Evolutionary conservation across 2,329 filamentous ascomycete species (phyloP).

Genomic region (Coccinonectria pachysandricola): DNA sequence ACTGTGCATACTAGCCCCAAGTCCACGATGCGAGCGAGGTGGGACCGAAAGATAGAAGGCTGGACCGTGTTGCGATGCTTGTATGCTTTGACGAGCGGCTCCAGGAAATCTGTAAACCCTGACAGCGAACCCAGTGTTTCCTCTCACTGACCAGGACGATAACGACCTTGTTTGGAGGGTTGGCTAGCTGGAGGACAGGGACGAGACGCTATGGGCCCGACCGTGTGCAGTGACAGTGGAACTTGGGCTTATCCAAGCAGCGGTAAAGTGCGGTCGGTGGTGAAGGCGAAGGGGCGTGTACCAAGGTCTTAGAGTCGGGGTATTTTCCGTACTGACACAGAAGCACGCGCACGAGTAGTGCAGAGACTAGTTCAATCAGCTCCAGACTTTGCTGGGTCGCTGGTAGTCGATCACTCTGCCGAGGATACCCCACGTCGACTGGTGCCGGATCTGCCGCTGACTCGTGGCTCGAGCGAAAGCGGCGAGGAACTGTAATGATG

Average conservation of each 20-base stretch:
- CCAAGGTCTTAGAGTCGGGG: constrained; percentile 20
- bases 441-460: constrained; percentile 24
- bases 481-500: constrained; percentile 18
- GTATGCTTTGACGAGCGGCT: no score
- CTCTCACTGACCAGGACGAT: constrained; percentile 11
- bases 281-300: constrained; percentile 12
- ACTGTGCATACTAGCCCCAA: no score
- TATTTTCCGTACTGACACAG: constrained; percentile 24
- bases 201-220: no score
- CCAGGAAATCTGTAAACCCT: no score
- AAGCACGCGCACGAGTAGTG: constrained; percentile 1
- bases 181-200: constrained; percentile 7
- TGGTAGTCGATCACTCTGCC: constrained; percentile 19
- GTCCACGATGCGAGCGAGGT: constrained; percentile 9
- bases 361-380: constrained; percentile 12
- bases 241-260: constrained; percentile 22
- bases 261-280: constrained; percentile 15
- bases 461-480: constrained; percentile 20
- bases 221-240: constrained; percentile 18
- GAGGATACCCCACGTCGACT: constrained; percentile 20
- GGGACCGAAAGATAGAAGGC: constrained; percentile 12
- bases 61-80: constrained; percentile 10
- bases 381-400: constrained; percentile 12
- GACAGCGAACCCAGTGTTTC: no score
- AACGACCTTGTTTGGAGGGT: constrained; percentile 8